Evolutionary conservation across 345 rosid genomes (phyloP).

Genomic region (Xanthoceras sorbifolium): DNA sequence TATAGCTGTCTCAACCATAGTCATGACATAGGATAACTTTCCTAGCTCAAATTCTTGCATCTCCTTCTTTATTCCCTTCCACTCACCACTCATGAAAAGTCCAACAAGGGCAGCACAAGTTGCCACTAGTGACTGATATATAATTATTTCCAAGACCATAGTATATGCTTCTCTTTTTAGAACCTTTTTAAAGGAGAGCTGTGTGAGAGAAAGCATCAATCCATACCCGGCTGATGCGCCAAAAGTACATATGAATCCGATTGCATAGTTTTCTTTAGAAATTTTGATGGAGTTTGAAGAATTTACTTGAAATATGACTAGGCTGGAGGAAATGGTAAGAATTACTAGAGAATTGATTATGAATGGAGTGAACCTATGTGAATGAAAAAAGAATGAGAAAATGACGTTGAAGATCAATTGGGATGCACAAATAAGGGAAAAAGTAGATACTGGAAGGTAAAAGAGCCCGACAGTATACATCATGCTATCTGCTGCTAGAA

Average conservation of each 20-base stretch:
- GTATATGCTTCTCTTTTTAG: constrained; percentile 35
- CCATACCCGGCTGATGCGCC: constrained; percentile 49
- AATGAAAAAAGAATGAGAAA: constrained; percentile 47
- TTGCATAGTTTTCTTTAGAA: constrained; percentile 29
- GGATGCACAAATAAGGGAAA: constrained; percentile 47
- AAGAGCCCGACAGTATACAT: constrained; percentile 46
- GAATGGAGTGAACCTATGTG: constrained; percentile 51
- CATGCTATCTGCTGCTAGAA: constrained; percentile 27
- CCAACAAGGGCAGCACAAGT: constrained; percentile 6
- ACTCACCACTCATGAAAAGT: constrained; percentile 29
- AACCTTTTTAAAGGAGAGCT: constrained; percentile 35
- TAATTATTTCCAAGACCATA: constrained; percentile 34
- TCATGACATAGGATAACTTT: constrained; percentile 19
- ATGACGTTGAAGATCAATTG: constrained; percentile 51
- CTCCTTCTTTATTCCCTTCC: constrained; percentile 17
- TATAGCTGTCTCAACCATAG: constrained; percentile 27
- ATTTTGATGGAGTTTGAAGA: constrained; percentile 9
- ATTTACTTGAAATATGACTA: constrained; percentile 44
- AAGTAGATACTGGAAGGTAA: constrained; percentile 61
- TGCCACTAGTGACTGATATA: constrained; percentile 20
- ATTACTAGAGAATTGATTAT: constrained; percentile 50
- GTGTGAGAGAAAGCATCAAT: constrained; percentile 28
- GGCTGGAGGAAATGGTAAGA: constrained; percentile 54
- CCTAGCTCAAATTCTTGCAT: constrained; percentile 21
- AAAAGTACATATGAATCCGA: constrained; percentile 43